A percentile compares a stretch with the other conserved stretches of the same genome.
Conservation (phyloP, 2,329 filamentous ascomycete genomes). For the Beauveria sp. region DNA sequence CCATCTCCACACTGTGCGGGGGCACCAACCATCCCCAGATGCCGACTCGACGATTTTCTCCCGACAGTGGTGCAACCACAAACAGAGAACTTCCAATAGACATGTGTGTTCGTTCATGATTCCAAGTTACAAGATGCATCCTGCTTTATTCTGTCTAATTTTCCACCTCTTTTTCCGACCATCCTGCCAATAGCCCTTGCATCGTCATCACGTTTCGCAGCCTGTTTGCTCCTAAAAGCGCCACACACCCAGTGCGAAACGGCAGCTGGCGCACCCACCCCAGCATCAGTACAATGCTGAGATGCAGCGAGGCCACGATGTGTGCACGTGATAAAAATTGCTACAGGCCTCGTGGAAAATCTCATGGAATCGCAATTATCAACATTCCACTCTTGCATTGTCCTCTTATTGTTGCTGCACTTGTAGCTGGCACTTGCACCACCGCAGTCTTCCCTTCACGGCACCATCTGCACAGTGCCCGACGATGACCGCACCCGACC, state of each 20-base stretch:
- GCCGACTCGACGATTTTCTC: neutral
- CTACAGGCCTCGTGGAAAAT: neutral
- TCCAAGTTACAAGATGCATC: neutral
- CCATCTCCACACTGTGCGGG: conserved; percentile 3
- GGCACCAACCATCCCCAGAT: neutral
- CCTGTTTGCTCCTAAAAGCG: conserved; percentile 6
- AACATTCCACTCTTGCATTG: neutral
- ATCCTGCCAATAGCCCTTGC: neutral
- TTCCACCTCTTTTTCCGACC: neutral
- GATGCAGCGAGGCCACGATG: neutral
- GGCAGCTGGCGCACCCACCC: too few relatives aligned
- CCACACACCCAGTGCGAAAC: conserved; percentile 9
- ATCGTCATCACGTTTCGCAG: neutral
- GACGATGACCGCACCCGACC: neutral
- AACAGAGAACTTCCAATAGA: neutral
- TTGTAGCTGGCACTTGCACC: neutral
- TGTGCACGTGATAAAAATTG: neutral
- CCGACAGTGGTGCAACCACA: neutral
- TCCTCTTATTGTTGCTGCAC: neutral
- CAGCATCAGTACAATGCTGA: too few relatives aligned
- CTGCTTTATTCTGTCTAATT: neutral
- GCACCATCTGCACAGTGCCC: neutral
- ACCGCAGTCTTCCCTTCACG: neutral
- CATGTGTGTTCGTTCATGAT: neutral
- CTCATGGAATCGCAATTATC: neutral